Evolutionary conservation across 176 grass and related monocot genomes (phyloP).

Genomic region (Phoenix dactylifera): DNA sequence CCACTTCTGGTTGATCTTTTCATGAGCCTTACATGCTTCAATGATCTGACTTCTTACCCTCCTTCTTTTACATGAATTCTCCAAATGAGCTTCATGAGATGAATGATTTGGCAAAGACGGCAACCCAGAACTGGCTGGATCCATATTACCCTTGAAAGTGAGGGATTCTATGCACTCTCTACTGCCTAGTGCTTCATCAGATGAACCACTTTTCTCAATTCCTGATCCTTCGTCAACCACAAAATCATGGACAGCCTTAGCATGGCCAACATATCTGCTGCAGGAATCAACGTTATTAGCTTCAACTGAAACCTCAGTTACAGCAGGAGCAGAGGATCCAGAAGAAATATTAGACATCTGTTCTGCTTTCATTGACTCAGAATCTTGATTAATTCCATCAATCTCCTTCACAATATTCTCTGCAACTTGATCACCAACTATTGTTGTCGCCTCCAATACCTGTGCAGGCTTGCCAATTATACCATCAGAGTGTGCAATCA

Average conservation of each 20-base stretch:
- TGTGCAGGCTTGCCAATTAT: constrained; percentile 19
- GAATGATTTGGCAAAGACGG: background rate
- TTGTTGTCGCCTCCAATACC: constrained; percentile 29
- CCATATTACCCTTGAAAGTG: constrained; percentile 12
- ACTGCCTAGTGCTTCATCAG: constrained; percentile 39
- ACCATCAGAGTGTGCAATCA: constrained; percentile 15
- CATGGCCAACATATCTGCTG: constrained; percentile 20
- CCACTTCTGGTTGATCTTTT: constrained; percentile 13
- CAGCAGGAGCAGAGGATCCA: constrained; percentile 55
- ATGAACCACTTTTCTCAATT: constrained; percentile 67
- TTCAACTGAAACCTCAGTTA: constrained; percentile 68
- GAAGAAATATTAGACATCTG: constrained; percentile 58
- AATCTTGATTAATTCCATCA: constrained; percentile 20
- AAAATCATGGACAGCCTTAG: constrained; percentile 23
- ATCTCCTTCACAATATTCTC: constrained; percentile 18
- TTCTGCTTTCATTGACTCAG: constrained; percentile 29
- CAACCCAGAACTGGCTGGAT: constrained; percentile 13
- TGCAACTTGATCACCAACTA: constrained; percentile 13
- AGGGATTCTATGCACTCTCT: constrained; percentile 30
- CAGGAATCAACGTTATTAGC: constrained; percentile 33
- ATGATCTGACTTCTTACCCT: constrained; percentile 27
- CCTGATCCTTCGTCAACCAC: constrained; percentile 68
- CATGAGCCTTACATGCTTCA: constrained; percentile 18
- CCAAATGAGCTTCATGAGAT: constrained; percentile 5
- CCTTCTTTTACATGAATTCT: constrained; percentile 31